These are phyloP conservation scores for Mychonastes homosphaera DNA, from an alignment of 139 green algal species.

Conservation along the genomic window DNA sequence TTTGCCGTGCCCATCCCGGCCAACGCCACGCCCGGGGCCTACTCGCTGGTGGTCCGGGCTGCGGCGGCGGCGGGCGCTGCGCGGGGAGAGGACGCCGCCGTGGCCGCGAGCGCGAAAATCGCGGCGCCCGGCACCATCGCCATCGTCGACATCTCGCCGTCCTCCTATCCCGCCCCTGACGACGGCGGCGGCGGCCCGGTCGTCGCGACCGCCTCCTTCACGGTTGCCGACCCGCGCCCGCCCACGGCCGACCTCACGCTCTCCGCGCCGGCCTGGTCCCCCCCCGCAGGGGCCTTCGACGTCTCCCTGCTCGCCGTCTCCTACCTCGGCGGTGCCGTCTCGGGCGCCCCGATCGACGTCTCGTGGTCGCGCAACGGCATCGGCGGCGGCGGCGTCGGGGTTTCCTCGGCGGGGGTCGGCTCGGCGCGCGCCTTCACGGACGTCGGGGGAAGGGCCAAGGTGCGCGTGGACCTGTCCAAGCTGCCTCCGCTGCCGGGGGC, in stretches of 20 bases:
- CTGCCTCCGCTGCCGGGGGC: too few relatives aligned
- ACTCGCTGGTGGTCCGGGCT: background rate
- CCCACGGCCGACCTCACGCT: slow-evolving; percentile 35
- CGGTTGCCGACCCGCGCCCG: slow-evolving; percentile 30
- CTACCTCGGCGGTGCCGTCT: slow-evolving; percentile 13
- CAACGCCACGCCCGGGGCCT: background rate
- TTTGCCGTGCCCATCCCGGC: slow-evolving; percentile 13
- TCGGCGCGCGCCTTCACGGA: slow-evolving; percentile 5
- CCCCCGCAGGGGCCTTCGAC: background rate
- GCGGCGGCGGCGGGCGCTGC: background rate
- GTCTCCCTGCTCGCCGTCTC: slow-evolving; percentile 6
- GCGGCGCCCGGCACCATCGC: background rate
- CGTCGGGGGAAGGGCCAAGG: background rate
- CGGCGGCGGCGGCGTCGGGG: too few relatives aligned
- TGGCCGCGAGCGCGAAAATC: background rate
- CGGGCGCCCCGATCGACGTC: background rate
- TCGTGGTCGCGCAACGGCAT: slow-evolving; percentile 2
- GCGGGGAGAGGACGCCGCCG: slow-evolving; percentile 2
- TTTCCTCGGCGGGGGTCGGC: too few relatives aligned
- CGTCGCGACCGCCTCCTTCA: slow-evolving; percentile 11
- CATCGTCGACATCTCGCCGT: background rate
- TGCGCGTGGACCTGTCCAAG: slow-evolving; percentile 12
- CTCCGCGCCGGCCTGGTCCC: slow-evolving; percentile 18
- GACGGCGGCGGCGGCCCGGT: background rate
- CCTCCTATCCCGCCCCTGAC: too few relatives aligned